phyloP scores from a whole-genome alignment of 441 rosid genomes.

The Mallotus japonicus region DNA sequence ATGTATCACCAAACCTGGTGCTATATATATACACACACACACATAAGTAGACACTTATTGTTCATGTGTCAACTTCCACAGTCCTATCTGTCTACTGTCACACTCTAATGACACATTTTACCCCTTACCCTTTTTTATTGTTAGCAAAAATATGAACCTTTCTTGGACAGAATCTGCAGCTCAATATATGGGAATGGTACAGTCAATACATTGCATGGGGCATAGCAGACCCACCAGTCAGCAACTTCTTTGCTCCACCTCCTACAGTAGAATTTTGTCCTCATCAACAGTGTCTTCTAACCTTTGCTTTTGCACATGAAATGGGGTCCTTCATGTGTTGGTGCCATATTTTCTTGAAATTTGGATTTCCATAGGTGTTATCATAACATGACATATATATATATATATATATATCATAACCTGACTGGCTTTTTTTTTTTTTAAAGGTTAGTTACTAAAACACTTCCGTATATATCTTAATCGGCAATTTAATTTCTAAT shows the following conservation, averaged over 20 bases:
- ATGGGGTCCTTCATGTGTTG: constrained; percentile 32
- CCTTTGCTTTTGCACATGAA: constrained; percentile 40
- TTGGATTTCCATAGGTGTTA: constrained; percentile 16
- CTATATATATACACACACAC: constrained; percentile 28
- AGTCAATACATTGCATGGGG: constrained; percentile 26
- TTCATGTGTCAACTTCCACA: constrained; percentile 42
- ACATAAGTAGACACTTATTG: constrained; percentile 20
- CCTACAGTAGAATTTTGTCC: constrained; percentile 28
- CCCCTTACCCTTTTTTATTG: constrained; percentile 3
- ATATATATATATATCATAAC: constrained; percentile 11
- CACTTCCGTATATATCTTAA: too few species aligned
- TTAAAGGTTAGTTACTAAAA: too few species aligned
- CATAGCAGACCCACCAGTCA: constrained; percentile 32
- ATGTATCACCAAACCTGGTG: constrained; percentile 4
- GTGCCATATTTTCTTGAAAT: constrained; percentile 23
- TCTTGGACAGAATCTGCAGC: constrained; percentile 34
- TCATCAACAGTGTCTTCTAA: constrained; percentile 26
- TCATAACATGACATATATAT: constrained; percentile 20
- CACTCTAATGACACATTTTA: constrained; percentile 26
- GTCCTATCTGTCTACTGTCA: constrained; percentile 33
- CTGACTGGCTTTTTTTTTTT: background rate
- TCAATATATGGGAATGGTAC: constrained; percentile 25
- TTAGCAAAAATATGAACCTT: constrained; percentile 8
- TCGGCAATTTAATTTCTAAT: too few species aligned
- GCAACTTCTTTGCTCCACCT: constrained; percentile 26